phyloP scores from a whole-genome alignment of 2,329 filamentous ascomycete species.

The Gnomoniopsis sp. region DNA sequence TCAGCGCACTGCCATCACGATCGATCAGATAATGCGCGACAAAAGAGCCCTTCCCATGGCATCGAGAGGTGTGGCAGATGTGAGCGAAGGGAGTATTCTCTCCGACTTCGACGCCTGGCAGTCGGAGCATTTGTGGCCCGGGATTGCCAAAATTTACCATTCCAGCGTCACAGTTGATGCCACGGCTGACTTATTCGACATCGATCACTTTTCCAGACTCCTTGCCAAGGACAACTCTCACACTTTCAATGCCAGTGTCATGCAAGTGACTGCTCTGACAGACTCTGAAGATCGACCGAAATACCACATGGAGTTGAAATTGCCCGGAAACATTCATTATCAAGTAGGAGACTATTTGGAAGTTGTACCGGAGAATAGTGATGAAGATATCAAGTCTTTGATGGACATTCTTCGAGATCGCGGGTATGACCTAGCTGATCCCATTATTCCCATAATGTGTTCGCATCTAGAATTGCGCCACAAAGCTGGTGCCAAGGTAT shows the following conservation, averaged over 20 bases:
- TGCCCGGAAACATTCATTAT: not conserved
- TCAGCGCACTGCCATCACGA: constrained; percentile 45
- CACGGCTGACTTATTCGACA: not conserved
- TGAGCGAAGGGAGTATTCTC: constrained; percentile 43
- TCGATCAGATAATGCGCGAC: constrained; percentile 39
- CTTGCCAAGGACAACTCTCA: not conserved
- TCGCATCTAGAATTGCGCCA: constrained; percentile 2
- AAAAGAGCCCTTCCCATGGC: constrained; percentile 43
- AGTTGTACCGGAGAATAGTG: not conserved
- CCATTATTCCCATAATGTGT: not conserved
- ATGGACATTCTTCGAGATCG: not conserved
- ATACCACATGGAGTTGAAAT: constrained; percentile 5
- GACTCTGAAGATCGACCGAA: not conserved
- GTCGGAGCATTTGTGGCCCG: not conserved
- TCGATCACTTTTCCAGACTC: not conserved
- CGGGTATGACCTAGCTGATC: not conserved
- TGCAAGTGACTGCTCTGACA: not conserved
- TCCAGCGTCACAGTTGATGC: not conserved
- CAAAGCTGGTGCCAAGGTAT: not conserved
- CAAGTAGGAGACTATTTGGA: constrained; percentile 1
- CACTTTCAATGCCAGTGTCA: not conserved
- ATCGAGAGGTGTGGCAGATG: constrained; percentile 43
- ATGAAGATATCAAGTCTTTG: not conserved
- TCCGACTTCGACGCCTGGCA: constrained; percentile 47
- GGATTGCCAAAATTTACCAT: not conserved